phyloP scores from a whole-genome alignment of 495 filamentous ascomycete genomes.

The Aspergillus sparsus region DNA sequence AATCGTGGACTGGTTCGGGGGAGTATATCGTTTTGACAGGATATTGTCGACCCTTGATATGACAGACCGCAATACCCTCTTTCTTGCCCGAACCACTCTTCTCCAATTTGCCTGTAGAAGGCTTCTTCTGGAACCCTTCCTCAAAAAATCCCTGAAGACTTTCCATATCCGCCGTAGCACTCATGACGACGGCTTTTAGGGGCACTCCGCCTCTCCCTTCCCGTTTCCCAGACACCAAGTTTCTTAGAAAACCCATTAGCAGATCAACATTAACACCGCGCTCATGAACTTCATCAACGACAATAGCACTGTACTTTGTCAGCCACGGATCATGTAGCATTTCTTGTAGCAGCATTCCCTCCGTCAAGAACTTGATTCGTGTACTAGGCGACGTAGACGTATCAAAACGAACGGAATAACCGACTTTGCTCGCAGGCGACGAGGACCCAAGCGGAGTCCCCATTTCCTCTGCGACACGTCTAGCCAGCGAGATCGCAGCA shows the following conservation, averaged over 20 bases:
- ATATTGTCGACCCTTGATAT: constrained; percentile 86
- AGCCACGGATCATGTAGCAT: constrained; percentile 84
- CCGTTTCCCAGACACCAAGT: constrained; percentile 58
- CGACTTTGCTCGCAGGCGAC: constrained; percentile 72
- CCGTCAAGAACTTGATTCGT: constrained; percentile 89
- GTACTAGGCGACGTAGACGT: constrained; percentile 72
- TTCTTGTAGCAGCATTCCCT: constrained; percentile 96
- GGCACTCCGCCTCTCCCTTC: constrained; percentile 67
- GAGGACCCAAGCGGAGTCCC: constrained; percentile 73
- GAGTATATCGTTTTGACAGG: constrained; percentile 80
- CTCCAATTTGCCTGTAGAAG: constrained; percentile 14
- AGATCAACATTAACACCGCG: constrained; percentile 95
- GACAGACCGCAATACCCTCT: constrained; percentile 55
- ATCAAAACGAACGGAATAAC: constrained; percentile 94
- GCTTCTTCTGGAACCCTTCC: constrained; percentile 34
- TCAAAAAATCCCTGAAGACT: constrained; percentile 75
- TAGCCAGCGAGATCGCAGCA: constrained; percentile 88
- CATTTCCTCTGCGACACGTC: constrained; percentile 86
- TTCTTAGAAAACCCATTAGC: constrained; percentile 81
- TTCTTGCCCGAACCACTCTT: constrained; percentile 5
- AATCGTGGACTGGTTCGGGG: constrained; percentile 74
- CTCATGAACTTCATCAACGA: constrained; percentile 98
- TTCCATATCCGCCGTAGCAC: constrained; percentile 89
- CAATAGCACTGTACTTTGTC: constrained; percentile 79
- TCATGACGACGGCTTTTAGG: constrained; percentile 93